These are phyloP conservation scores for Aspergillus nanangensis DNA, from an alignment of 495 filamentous ascomycete genomes.

Conservation along the genomic window DNA sequence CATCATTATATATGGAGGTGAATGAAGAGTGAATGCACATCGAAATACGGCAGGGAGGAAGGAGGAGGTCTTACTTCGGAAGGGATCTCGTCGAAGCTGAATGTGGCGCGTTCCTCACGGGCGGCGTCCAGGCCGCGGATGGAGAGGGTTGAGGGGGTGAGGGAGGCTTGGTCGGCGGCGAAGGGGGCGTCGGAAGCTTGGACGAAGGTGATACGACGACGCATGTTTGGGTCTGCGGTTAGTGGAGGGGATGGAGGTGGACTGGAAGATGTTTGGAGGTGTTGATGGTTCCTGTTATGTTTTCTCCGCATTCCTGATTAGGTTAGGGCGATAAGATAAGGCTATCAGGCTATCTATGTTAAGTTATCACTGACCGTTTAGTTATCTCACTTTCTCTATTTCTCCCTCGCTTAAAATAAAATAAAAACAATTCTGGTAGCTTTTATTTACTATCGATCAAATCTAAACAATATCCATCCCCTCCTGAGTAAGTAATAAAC, in stretches of 20 bases:
- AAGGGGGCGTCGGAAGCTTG: conserved; percentile 58
- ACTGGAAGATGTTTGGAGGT: not conserved
- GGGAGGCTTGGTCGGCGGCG: conserved; percentile 52
- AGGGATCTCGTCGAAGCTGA: conserved; percentile 70
- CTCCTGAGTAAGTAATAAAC: conserved; percentile 1
- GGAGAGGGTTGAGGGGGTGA: conserved; percentile 45
- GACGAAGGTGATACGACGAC: conserved; percentile 79
- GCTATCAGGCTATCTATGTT: not conserved
- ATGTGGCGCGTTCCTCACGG: conserved; percentile 76
- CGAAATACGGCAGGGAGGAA: too few relatives aligned
- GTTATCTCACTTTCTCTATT: too few relatives aligned
- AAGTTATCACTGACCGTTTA: too few relatives aligned
- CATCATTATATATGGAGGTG: too few relatives aligned
- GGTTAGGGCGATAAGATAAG: too few relatives aligned
- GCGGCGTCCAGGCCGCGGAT: conserved; percentile 54
- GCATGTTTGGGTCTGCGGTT: conserved; percentile 51
- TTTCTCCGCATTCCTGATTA: too few relatives aligned
- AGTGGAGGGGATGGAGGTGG: conserved; percentile 11
- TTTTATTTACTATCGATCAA: too few relatives aligned
- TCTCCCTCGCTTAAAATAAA: too few relatives aligned
- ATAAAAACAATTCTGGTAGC: too few relatives aligned
- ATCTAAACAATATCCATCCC: too few relatives aligned
- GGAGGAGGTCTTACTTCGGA: conserved; percentile 45
- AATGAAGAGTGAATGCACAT: too few relatives aligned
- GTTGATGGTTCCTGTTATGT: too few relatives aligned